Conservation (phyloP, 495 filamentous ascomycete genomes). For the Penicillium macrosclerotiorum region DNA sequence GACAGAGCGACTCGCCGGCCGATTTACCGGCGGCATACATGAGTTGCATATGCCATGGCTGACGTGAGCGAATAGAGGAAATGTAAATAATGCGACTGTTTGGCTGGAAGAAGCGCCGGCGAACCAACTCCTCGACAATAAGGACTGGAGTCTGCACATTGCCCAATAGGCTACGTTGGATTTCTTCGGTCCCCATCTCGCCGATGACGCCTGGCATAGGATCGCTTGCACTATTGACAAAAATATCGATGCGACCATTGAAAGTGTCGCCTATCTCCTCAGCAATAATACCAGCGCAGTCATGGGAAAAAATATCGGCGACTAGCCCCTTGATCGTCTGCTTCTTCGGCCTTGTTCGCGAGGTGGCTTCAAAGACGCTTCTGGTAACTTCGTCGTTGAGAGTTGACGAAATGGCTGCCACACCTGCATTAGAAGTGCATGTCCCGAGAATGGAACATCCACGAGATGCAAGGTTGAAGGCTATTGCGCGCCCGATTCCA, state of each 20-base stretch:
- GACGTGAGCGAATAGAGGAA: not conserved
- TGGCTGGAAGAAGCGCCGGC: not conserved
- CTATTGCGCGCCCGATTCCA: conserved; percentile 27
- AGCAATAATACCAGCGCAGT: not conserved
- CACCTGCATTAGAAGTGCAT: not conserved
- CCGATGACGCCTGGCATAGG: not conserved
- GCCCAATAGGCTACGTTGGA: not conserved
- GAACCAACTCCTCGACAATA: not conserved
- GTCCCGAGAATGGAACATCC: conserved; percentile 1
- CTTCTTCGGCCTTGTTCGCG: not conserved
- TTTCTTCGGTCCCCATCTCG: not conserved
- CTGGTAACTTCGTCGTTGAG: not conserved
- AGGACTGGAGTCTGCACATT: not conserved
- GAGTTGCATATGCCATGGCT: not conserved
- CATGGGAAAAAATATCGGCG: not conserved
- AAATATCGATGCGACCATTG: not conserved
- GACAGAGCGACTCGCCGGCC: not conserved
- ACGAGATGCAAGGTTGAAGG: conserved; percentile 9
- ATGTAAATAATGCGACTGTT: not conserved
- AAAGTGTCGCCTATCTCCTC: not conserved
- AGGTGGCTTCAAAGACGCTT: not conserved
- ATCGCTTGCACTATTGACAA: not conserved
- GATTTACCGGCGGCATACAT: not conserved
- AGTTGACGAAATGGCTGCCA: not conserved
- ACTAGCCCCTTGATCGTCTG: not conserved